Evolutionary conservation across 306 rosid genomes (phyloP).

Genomic region (Quercus bicolor): DNA sequence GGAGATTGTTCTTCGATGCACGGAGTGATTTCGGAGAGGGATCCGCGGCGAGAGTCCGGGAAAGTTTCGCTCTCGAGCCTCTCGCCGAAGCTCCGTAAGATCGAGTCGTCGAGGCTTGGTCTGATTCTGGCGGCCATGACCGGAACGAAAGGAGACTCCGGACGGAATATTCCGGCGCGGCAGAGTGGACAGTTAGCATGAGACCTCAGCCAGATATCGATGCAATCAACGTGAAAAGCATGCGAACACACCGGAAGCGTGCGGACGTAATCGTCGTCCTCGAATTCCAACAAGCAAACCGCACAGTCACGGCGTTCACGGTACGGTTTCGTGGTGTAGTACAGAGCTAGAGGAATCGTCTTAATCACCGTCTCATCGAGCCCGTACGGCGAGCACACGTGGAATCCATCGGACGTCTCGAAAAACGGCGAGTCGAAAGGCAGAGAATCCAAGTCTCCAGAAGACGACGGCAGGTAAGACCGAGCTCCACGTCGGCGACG

Average conservation of each 20-base stretch:
- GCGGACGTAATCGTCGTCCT: constrained; percentile 74
- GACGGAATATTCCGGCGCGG: constrained; percentile 74
- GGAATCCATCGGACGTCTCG: constrained; percentile 44
- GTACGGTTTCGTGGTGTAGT: constrained; percentile 43
- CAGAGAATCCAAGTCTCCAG: constrained; percentile 68
- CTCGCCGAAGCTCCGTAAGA: constrained; percentile 48
- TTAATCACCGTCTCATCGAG: constrained; percentile 85
- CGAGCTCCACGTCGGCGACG: constrained; percentile 37
- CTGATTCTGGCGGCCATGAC: constrained; percentile 85
- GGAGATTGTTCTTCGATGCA: constrained; percentile 61
- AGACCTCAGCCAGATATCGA: constrained; percentile 89
- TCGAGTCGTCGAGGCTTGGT: constrained; percentile 68
- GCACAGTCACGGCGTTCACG: constrained; percentile 68
- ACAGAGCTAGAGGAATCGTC: constrained; percentile 79
- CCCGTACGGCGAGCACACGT: constrained; percentile 68
- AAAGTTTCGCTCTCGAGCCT: constrained; percentile 36
- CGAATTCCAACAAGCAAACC: constrained; percentile 77
- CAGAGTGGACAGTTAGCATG: constrained; percentile 97
- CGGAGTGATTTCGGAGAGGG: constrained; percentile 57
- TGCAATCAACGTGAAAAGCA: constrained; percentile 85
- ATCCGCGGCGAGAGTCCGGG: background rate
- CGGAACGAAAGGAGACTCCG: constrained; percentile 79
- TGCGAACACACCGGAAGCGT: constrained; percentile 82
- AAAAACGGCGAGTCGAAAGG: constrained; percentile 72
- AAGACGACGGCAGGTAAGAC: constrained; percentile 53